Conservation (phyloP, 805 yeast genomes). For the Metschnikowia koreensis region DNA sequence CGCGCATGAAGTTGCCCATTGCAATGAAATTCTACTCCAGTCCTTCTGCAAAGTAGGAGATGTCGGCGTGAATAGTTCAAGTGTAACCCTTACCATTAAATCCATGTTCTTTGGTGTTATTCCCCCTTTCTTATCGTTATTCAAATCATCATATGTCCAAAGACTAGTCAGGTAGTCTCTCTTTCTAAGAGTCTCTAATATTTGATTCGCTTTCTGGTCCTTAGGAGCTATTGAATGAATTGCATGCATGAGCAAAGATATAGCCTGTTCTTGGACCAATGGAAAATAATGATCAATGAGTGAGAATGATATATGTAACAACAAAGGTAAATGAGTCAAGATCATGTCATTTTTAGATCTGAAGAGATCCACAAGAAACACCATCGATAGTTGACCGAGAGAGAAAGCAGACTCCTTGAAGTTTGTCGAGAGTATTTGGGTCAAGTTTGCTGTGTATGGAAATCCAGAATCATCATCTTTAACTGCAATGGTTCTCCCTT, state of each 20-base stretch:
- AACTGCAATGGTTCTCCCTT: constrained; percentile 23
- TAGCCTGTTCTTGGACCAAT: constrained; percentile 81
- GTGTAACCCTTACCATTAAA: constrained; percentile 57
- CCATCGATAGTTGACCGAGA: constrained; percentile 79
- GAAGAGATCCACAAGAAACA: constrained; percentile 79
- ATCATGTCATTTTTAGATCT: constrained; percentile 64
- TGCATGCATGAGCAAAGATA: constrained; percentile 68
- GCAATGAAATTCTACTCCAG: constrained; percentile 81
- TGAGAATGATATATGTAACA: constrained; percentile 77
- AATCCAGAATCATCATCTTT: constrained; percentile 28
- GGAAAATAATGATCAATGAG: constrained; percentile 84
- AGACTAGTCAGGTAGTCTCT: constrained; percentile 45
- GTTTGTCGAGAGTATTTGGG: constrained; percentile 50
- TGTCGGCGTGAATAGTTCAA: constrained; percentile 52
- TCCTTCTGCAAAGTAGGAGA: constrained; percentile 61
- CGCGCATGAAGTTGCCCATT: constrained; percentile 97
- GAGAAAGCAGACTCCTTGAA: constrained; percentile 78
- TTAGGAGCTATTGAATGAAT: constrained; percentile 61
- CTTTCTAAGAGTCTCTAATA: constrained; percentile 56
- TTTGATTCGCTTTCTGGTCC: constrained; percentile 52
- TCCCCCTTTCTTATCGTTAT: constrained; percentile 64
- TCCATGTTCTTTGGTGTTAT: constrained; percentile 91
- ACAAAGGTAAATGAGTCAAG: constrained; percentile 59
- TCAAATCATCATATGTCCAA: constrained; percentile 88
- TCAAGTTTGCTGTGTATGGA: constrained; percentile 77